Percentiles rank a stretch among this genome's conserved stretches.
phyloP scores from a whole-genome alignment of 768 basidiomycete genomes.

The Hygrophoropsis aurantiaca region DNA sequence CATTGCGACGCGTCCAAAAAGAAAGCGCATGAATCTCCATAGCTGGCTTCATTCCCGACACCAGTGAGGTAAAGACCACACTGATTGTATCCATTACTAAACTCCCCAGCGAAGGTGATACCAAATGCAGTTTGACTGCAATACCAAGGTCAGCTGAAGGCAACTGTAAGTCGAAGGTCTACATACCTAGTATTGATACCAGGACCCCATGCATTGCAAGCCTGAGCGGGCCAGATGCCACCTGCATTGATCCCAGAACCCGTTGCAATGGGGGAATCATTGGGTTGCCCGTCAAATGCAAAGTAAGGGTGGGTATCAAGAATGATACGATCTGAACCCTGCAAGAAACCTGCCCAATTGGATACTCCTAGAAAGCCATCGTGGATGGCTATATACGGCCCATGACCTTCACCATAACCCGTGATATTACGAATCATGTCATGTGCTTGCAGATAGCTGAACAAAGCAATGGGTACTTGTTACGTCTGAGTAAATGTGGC shows the following conservation, averaged over 20 bases:
- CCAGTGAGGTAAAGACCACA: slow-evolving; percentile 56
- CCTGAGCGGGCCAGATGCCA: slow-evolving; percentile 46
- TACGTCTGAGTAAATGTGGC: neutral
- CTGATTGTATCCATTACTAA: slow-evolving; percentile 63
- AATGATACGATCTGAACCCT: slow-evolving; percentile 60
- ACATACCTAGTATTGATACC: slow-evolving; percentile 46
- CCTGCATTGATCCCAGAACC: slow-evolving; percentile 34
- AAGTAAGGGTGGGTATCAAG: slow-evolving; percentile 73
- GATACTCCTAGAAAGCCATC: slow-evolving; percentile 55
- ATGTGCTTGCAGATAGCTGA: slow-evolving; percentile 58
- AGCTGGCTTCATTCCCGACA: slow-evolving; percentile 24
- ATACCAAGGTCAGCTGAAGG: neutral
- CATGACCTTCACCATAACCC: slow-evolving; percentile 66
- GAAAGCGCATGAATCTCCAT: slow-evolving; percentile 40
- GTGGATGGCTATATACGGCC: slow-evolving; percentile 58
- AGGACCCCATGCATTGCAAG: slow-evolving; percentile 61
- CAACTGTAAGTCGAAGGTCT: slow-evolving; percentile 20
- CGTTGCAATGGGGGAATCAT: slow-evolving; percentile 31
- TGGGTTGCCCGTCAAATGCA: slow-evolving; percentile 48
- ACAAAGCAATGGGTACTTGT: neutral
- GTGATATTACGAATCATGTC: slow-evolving; percentile 70
- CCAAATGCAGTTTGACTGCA: slow-evolving; percentile 58
- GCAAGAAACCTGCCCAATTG: slow-evolving; percentile 49
- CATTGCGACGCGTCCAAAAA: slow-evolving; percentile 50
- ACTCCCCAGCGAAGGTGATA: slow-evolving; percentile 75